A percentile compares a stretch with the other conserved stretches of the same genome.
Evolutionary conservation across 805 yeast species (phyloP).

Genomic region (Starmerella asiatica): DNA sequence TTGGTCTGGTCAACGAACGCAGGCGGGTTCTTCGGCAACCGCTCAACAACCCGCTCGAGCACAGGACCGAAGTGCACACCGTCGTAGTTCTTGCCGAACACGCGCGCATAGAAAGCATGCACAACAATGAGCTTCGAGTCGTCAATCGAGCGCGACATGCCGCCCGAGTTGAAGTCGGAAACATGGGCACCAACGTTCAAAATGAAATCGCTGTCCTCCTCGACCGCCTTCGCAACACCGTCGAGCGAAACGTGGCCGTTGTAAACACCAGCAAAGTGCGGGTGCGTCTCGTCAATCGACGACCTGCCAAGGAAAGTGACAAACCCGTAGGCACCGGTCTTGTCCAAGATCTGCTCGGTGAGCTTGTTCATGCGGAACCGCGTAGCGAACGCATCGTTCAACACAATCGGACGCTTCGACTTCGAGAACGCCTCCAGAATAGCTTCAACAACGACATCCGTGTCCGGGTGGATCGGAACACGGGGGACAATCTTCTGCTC

Average conservation of each 20-base stretch:
- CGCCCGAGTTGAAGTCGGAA: constrained; percentile 61
- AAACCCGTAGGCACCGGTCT: constrained; percentile 42
- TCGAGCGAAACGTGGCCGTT: constrained; percentile 45
- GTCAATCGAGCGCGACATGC: constrained; percentile 38
- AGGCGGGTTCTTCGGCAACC: constrained; percentile 26
- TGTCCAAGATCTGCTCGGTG: constrained; percentile 36
- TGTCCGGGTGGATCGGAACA: constrained; percentile 22
- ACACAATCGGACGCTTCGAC: constrained; percentile 46
- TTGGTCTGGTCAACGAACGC: constrained; percentile 19
- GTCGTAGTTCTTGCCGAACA: constrained; percentile 32
- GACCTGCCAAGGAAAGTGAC: constrained; percentile 61
- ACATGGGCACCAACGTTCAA: constrained; percentile 55
- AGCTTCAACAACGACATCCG: constrained; percentile 30
- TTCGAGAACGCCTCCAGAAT: constrained; percentile 41
- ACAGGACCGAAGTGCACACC: constrained; percentile 41
- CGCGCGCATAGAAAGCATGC: constrained; percentile 40
- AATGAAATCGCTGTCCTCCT: constrained; percentile 47
- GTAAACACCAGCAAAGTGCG: constrained; percentile 57
- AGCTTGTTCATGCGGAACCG: constrained; percentile 33
- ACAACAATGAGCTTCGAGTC: constrained; percentile 36
- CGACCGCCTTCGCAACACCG: constrained; percentile 37
- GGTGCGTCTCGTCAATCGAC: constrained; percentile 53
- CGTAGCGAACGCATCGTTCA: constrained; percentile 59
- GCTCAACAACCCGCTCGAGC: constrained; percentile 31
- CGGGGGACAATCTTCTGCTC: constrained; percentile 25